Conservation (phyloP, 441 rosid genomes). For the Croton laevigatus region DNA sequence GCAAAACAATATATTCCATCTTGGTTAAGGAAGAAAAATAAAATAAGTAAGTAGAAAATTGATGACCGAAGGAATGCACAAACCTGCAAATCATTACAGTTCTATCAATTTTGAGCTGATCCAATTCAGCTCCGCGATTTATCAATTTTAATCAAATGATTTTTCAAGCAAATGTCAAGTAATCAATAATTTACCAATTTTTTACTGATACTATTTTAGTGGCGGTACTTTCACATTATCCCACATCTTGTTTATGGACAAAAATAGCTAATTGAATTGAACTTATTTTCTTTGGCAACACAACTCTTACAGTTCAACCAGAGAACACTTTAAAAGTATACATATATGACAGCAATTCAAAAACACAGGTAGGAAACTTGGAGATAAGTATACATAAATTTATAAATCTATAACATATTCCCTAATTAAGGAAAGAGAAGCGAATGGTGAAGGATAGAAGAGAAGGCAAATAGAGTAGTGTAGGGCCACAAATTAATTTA, state of each 20-base stretch:
- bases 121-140: no score
- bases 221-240: background rate
- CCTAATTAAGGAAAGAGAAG: background rate
- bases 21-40: no score
- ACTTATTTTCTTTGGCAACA: slow-evolving; percentile 7
- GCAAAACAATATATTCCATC: no score
- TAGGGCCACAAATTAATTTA: slow-evolving; percentile 6
- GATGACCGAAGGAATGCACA: no score
- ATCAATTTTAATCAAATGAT: no score
- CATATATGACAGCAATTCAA: background rate
- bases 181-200: no score
- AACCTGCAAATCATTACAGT: no score
- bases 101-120: no score
- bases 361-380: background rate
- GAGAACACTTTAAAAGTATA: background rate
- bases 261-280: background rate
- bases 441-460: no score
- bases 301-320: slow-evolving; percentile 6
- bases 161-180: no score
- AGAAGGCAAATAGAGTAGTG: background rate
- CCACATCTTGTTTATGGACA: background rate
- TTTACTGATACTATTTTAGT: no score
- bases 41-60: no score
- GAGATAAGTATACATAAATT: slow-evolving; percentile 2
- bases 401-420: background rate